Evolutionary conservation across 2,329 filamentous ascomycete species (phyloP), one percentile per base, ranked within the genome.

Genomic region (Exophiala viscosa): DNA sequence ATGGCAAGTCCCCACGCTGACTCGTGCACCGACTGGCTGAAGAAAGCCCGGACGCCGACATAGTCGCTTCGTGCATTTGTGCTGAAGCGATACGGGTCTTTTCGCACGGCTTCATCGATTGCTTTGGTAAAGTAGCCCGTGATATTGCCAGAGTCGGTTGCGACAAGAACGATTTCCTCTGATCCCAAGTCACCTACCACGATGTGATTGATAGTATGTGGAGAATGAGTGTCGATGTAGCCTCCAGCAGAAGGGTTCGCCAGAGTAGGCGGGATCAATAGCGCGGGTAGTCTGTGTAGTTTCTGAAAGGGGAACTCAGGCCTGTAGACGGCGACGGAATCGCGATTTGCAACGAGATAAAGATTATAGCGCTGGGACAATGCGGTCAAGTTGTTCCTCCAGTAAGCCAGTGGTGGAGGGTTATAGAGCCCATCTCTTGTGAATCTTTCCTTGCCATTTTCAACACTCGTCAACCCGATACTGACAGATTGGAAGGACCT

Each of bases 1-100:
- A 96, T 79, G 6, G 90, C 86, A 43, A 96, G 70, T 0, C 92
- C 93, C 93, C 93, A 99, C 2, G 91, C 92, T 54, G 88, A 92
- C 18, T 71, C 73, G 1, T 82, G 81, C 2, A 96, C 90, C 65
- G 87, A 90, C 34, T 87, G 81, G 53, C 83, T 81, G 52, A 96
- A 88, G 64, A 95, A 88, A 1, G 73, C 70, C 14, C 66, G 65
- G 13, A 75, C 63, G 44, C 68, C 66, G 6, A 65, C 52, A n/a
- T 63, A 59, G 49, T 71, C 62, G 40, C 68, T 61, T 17, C 66
- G 66, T 6, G 59, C 62, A 14, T 59, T 43, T 45, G 57, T 46
- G 58, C 39, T 45, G 50, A 58, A 55, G 42, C 48, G 35, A 34
- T 51, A 58, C 14, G 57, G 52, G 18, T 56, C 45, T 41, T 66